Conservation (phyloP, 441 rosid species). For the Gossypium davidsonii region DNA sequence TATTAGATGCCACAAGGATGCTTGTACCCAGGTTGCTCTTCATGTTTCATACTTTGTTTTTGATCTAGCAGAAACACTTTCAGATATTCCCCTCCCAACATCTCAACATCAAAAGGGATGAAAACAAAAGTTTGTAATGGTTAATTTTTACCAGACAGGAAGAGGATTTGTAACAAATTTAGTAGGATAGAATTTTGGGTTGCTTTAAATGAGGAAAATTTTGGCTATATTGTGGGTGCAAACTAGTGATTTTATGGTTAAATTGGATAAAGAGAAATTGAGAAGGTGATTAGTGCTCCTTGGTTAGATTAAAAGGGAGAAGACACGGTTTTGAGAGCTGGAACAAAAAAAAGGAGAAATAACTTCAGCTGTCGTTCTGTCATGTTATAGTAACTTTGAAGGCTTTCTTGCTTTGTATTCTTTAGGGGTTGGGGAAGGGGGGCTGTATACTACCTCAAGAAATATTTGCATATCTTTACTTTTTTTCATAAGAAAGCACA, state of each 20-base stretch:
- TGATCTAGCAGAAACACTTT: slow-evolving; percentile 4
- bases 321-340: neutral
- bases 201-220: neutral
- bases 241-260: neutral
- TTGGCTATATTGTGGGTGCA: neutral
- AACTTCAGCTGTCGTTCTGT: neutral
- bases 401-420: neutral
- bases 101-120: neutral
- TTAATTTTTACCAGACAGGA: neutral
- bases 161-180: neutral
- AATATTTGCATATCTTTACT: neutral
- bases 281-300: neutral
- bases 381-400: neutral
- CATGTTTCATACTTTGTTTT: neutral
- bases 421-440: neutral
- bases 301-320: neutral
- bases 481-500: neutral
- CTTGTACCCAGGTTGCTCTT: slow-evolving; percentile 84
- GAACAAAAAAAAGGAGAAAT: neutral
- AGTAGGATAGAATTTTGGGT: neutral
- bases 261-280: neutral
- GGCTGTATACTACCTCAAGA: neutral
- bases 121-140: neutral
- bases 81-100: neutral
- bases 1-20: slow-evolving; percentile 94